These are phyloP conservation scores for Grigorovia transvaalensis DNA, from an alignment of 805 yeast species.

Conservation along the genomic window DNA sequence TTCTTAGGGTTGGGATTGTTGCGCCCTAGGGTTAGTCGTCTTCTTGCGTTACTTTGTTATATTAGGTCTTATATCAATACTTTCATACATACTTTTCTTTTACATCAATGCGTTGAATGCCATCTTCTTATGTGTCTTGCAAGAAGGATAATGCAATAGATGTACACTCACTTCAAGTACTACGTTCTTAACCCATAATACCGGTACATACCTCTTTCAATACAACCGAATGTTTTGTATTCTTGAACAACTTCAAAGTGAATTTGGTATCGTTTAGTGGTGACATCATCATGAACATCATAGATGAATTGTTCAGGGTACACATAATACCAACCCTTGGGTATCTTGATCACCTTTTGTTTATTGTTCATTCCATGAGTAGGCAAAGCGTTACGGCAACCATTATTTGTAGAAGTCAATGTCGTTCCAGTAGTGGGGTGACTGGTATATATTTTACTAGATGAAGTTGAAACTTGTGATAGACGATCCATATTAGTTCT, in stretches of 20 bases:
- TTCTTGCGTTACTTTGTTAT: no score
- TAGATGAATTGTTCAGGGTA: conserved; percentile 21
- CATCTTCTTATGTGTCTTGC: no score
- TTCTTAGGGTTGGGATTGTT: no score
- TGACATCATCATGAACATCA: conserved; percentile 19
- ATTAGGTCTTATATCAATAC: no score
- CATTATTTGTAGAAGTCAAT: neutral
- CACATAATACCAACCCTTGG: conserved; percentile 9
- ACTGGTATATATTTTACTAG: neutral
- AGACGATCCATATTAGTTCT: neutral
- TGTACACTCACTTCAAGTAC: neutral
- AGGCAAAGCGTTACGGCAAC: neutral
- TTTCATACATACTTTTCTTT: no score
- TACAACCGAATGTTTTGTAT: conserved; percentile 32
- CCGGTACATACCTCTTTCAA: conserved; percentile 37
- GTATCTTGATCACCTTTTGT: neutral
- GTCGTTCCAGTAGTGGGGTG: neutral
- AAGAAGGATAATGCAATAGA: no score
- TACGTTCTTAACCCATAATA: conserved; percentile 34
- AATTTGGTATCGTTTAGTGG: conserved; percentile 17
- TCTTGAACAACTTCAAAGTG: conserved; percentile 27
- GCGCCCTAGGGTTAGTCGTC: no score
- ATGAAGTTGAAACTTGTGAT: neutral
- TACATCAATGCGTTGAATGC: no score
- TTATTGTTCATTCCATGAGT: neutral